phyloP scores from a whole-genome alignment of 106 monocot species.

The Ottelia alismoides region DNA sequence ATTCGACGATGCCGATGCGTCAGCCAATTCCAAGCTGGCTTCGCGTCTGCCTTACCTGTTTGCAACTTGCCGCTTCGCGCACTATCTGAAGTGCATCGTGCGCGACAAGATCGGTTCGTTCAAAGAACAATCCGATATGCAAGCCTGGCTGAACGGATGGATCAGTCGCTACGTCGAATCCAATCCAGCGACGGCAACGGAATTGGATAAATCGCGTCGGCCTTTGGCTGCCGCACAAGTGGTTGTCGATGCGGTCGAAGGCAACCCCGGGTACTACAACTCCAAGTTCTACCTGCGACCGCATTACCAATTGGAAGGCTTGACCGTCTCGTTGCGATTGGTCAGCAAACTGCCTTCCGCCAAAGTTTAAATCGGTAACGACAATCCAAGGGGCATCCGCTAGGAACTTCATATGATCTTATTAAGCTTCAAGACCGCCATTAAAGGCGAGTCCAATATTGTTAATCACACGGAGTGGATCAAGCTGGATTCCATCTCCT shows the following conservation, averaged over 20 bases:
- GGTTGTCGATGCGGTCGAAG: not conserved
- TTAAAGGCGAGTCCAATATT: not conserved
- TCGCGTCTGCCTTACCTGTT: no score
- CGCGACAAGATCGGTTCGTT: no score
- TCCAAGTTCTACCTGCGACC: not conserved
- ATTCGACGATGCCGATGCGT: no score
- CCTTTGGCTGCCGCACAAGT: not conserved
- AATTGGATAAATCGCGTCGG: not conserved
- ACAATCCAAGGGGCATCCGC: not conserved
- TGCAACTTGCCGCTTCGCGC: no score
- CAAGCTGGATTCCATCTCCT: not conserved
- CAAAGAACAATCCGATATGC: no score
- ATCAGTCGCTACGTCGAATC: no score
- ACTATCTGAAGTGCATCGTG: no score
- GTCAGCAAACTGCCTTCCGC: not conserved
- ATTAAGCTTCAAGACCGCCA: not conserved
- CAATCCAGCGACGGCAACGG: not conserved
- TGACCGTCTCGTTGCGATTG: not conserved
- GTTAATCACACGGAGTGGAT: not conserved
- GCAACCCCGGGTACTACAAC: not conserved
- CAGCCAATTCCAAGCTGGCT: no score
- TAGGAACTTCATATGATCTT: not conserved
- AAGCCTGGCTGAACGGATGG: no score
- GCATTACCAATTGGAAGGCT: not conserved
- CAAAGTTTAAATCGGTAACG: not conserved